Evolutionary conservation across 441 rosid genomes (phyloP).

Genomic region (Syzygium syzygioides): DNA sequence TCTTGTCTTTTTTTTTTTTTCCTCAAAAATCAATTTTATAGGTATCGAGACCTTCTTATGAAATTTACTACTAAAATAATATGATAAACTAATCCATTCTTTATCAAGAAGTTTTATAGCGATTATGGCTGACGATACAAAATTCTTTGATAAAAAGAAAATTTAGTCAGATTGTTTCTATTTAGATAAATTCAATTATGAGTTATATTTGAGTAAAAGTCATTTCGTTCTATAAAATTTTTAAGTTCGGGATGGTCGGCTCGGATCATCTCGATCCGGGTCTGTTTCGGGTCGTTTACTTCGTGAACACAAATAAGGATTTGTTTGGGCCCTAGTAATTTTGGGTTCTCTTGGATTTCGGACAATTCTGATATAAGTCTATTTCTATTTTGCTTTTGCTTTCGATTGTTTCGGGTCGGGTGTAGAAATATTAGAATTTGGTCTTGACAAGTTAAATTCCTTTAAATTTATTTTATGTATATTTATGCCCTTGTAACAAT

Average conservation of each 20-base stretch:
- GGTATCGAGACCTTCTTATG: neutral
- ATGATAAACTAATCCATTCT: neutral
- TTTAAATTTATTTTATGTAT: neutral
- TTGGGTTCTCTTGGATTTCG: neutral
- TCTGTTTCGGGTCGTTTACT: rapidly evolving
- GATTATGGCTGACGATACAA: neutral
- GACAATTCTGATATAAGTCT: neutral
- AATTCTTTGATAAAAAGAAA: neutral
- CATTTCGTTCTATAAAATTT: neutral
- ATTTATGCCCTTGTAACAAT: neutral
- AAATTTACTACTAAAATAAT: neutral
- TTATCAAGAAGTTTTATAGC: neutral
- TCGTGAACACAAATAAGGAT: neutral
- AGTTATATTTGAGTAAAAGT: neutral
- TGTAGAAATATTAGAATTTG: neutral
- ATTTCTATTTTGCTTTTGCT: neutral
- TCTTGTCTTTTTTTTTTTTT: neutral
- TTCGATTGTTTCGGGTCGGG: neutral
- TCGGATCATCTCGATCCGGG: neutral
- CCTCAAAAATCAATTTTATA: neutral
- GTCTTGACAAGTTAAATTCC: neutral
- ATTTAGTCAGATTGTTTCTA: neutral
- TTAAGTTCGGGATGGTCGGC: neutral
- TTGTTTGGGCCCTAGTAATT: rapidly evolving
- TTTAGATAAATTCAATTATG: neutral